phyloP scores from a whole-genome alignment of 192 early-diverging fungal genomes.

The Podila verticillata region DNA sequence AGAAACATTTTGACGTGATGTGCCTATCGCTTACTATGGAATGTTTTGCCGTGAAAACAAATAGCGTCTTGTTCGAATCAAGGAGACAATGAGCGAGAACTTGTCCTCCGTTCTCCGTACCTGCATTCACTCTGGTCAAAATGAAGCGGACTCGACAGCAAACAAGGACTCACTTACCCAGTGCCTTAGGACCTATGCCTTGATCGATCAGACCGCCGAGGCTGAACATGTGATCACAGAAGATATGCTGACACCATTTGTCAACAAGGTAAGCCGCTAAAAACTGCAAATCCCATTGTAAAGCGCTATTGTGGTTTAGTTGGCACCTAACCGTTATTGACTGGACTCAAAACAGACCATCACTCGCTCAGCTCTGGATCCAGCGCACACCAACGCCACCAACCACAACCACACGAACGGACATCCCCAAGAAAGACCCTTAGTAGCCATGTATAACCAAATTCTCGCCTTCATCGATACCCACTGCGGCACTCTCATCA shows the following conservation, averaged over 20 bases:
- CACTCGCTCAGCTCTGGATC: conserved; percentile 28
- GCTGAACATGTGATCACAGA: conserved; percentile 72
- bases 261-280: conserved; percentile 56
- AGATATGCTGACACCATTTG: conserved; percentile 62
- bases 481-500: conserved; percentile 61
- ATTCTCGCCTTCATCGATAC: conserved; percentile 63
- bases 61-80: conserved; percentile 76
- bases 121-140: conserved; percentile 49
- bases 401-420: not conserved
- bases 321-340: not conserved
- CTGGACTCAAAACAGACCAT: conserved; percentile 19
- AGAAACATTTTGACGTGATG: no score
- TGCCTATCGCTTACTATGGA: not conserved
- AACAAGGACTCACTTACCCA: conserved; percentile 67
- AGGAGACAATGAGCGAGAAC: conserved; percentile 70
- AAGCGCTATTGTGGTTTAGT: not conserved
- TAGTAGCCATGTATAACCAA: conserved; percentile 65
- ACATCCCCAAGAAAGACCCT: conserved; percentile 11
- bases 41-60: not conserved
- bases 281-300: not conserved
- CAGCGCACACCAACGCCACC: not conserved
- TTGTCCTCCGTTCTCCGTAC: conserved; percentile 65
- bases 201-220: conserved; percentile 73
- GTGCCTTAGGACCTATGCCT: conserved; percentile 76
- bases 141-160: conserved; percentile 28